Conservation (phyloP, 2,329 filamentous ascomycete genomes). For the Colletotrichum theobromicola region DNA sequence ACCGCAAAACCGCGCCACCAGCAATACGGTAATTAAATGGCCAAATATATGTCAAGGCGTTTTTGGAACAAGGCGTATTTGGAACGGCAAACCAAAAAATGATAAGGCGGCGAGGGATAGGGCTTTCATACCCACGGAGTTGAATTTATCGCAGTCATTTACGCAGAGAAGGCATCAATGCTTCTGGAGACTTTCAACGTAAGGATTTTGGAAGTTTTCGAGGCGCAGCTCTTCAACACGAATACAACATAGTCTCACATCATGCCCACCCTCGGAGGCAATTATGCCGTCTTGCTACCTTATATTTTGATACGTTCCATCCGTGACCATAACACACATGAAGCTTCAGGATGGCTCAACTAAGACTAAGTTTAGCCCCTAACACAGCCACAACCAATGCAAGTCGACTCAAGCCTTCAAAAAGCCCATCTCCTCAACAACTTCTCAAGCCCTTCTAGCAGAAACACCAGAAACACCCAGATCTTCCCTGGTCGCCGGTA, state of each 20-base stretch:
- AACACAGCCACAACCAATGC: neutral
- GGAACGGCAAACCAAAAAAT: rapidly evolving
- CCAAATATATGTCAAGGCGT: too few relatives aligned
- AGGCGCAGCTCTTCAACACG: neutral
- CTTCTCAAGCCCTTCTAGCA: neutral
- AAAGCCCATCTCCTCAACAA: neutral
- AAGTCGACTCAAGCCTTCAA: neutral
- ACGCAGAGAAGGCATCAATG: neutral
- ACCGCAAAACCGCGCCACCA: neutral
- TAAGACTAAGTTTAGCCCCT: neutral
- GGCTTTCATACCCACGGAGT: neutral
- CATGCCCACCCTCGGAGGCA: neutral
- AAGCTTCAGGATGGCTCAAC: too few relatives aligned
- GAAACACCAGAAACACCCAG: neutral
- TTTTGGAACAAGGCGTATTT: rapidly evolving
- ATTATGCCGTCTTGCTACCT: neutral
- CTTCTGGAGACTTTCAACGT: neutral
- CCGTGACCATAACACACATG: too few relatives aligned
- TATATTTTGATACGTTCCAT: too few relatives aligned
- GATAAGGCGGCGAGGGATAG: neutral
- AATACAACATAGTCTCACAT: neutral
- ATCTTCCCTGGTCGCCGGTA: neutral
- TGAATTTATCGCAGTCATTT: neutral
- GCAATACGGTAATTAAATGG: too few relatives aligned
- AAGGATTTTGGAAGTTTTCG: neutral